Base-by-base conservation (phyloP, 805 yeast genomes). In the Yarrowia bubula region DNA sequence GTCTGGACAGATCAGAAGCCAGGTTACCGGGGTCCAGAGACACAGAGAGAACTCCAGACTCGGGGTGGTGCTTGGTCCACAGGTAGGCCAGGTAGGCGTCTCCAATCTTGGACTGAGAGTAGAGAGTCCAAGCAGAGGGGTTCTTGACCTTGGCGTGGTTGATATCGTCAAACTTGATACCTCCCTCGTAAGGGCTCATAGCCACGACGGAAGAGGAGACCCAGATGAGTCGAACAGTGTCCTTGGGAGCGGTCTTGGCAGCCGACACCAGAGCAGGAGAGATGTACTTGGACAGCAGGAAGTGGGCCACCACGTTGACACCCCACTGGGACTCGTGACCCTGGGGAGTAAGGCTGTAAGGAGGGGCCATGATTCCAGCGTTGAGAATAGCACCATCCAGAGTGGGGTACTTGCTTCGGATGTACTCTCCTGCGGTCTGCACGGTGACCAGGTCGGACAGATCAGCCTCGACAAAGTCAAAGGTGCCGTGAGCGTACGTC, bases 251-350 rank as follows among this genome's bases (percentile, higher is more conserved):
- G 2, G 66, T 65, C 50, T 71, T 66, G 1, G 78, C 75, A 2
- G 81, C 72, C 18, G 74, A 68, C 17, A 75, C 65, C 22, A 83
- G 67, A 3, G 80, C 66, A 10, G 81, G 80, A 22, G 73, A 75
- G 47, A 81, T 69, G 33, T 75, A 70, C 65, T 76, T 75, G 67
- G 81, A 78, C 28, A 83, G 71, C 31, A 81, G 69, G 63, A 76
- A 80, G 33, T 82, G 81, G 2, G 81, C 85, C n/a, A 83, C 68
- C 18, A 71, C 77, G 69, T 83, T 83, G 28, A 79, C 77, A 8
- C 83, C 86, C 44, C 81, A 71, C 61, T 79, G 82, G 46, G 74
- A 65, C 64, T 83, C 86, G 65, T 74, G 77, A 13, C 83, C 84
- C 71, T 83, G 84, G 9, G 70, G 68, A 6, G 84, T 76, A 32